Evolutionary conservation across 371 early-diverging fungal species (phyloP).

Genomic region (Blakeslea trispora): DNA sequence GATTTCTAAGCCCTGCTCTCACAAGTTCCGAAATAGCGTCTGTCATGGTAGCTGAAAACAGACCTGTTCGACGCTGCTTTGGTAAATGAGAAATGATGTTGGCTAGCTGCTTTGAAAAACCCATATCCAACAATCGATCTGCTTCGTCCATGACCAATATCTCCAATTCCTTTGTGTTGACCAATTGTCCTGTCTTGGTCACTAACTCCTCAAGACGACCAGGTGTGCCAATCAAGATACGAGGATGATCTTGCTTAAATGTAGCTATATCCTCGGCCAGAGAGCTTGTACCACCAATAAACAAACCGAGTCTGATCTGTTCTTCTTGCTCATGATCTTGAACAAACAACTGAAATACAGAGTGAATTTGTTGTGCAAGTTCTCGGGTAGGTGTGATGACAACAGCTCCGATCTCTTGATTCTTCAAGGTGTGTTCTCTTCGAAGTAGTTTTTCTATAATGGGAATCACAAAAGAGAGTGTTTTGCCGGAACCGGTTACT

Average conservation of each 20-base stretch:
- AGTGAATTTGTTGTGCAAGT: slow-evolving; percentile 90
- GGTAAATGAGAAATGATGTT: slow-evolving; percentile 83
- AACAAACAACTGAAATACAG: slow-evolving; percentile 69
- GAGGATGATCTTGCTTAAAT: slow-evolving; percentile 64
- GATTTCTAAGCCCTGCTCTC: slow-evolving; percentile 90
- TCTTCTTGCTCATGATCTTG: slow-evolving; percentile 42
- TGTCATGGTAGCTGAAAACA: slow-evolving; percentile 98
- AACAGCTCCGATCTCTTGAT: slow-evolving; percentile 84
- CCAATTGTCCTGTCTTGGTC: slow-evolving; percentile 50
- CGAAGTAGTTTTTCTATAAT: slow-evolving; percentile 84
- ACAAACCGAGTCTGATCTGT: slow-evolving; percentile 55
- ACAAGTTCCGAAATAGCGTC: slow-evolving; percentile 87
- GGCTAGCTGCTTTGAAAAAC: slow-evolving; percentile 82
- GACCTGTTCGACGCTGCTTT: slow-evolving; percentile 93
- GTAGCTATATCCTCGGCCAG: slow-evolving; percentile 65
- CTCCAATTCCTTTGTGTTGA: slow-evolving; percentile 82
- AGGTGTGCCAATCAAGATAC: slow-evolving; percentile 96
- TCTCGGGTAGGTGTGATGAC: slow-evolving; percentile 97
- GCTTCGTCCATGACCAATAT: slow-evolving; percentile 94
- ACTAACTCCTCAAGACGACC: slow-evolving; percentile 94
- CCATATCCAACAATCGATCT: slow-evolving; percentile 93
- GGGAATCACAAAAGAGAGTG: slow-evolving; percentile 96
- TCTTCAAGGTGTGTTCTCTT: slow-evolving; percentile 59
- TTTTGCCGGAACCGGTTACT: slow-evolving; percentile 99
- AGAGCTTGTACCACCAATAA: slow-evolving; percentile 72